These are phyloP conservation scores for Lentinus brumalis DNA, from an alignment of 768 basidiomycete species.

Conservation along the genomic window DNA sequence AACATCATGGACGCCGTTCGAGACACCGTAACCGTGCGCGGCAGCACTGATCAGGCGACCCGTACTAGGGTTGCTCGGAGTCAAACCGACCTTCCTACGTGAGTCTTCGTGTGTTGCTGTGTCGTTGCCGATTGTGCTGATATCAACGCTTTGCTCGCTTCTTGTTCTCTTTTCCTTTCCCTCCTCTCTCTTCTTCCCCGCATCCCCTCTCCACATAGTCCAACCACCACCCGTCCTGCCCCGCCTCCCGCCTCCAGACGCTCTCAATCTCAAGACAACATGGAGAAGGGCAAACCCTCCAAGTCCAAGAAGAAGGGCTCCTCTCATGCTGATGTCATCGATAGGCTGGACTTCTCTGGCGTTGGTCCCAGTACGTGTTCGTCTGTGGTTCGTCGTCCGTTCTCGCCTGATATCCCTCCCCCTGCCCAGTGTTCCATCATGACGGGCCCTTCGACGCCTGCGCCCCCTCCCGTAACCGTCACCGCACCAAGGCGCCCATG, in stretches of 20 bases:
- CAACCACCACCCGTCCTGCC: slow-evolving; percentile 26
- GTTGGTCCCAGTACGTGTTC: slow-evolving; percentile 74
- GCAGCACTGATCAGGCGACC: slow-evolving; percentile 43
- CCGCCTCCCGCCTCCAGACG: slow-evolving; percentile 38
- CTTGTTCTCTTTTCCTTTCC: slow-evolving; percentile 7
- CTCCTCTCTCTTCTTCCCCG: not conserved
- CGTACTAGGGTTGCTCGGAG: slow-evolving; percentile 56
- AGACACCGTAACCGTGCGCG: slow-evolving; percentile 64
- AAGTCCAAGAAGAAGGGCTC: slow-evolving; percentile 67
- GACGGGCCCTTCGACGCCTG: slow-evolving; percentile 93
- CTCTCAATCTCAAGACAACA: slow-evolving; percentile 51
- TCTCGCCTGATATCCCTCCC: slow-evolving; percentile 9
- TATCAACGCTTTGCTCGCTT: slow-evolving; percentile 4
- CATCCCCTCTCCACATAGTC: not conserved
- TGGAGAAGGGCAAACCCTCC: slow-evolving; percentile 50
- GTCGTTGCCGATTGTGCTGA: slow-evolving; percentile 12
- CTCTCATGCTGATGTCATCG: slow-evolving; percentile 85
- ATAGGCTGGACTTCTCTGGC: slow-evolving; percentile 83
- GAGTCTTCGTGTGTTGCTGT: slow-evolving; percentile 42
- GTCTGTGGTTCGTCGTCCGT: not conserved
- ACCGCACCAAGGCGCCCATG: slow-evolving; percentile 80
- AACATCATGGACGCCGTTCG: slow-evolving; percentile 66
- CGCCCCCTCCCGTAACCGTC: slow-evolving; percentile 85
- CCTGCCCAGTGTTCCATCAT: slow-evolving; percentile 80
- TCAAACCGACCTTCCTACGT: slow-evolving; percentile 52